Base-by-base conservation (phyloP, 2,329 filamentous ascomycete genomes). In the Ploettnerulaceae sp. region DNA sequence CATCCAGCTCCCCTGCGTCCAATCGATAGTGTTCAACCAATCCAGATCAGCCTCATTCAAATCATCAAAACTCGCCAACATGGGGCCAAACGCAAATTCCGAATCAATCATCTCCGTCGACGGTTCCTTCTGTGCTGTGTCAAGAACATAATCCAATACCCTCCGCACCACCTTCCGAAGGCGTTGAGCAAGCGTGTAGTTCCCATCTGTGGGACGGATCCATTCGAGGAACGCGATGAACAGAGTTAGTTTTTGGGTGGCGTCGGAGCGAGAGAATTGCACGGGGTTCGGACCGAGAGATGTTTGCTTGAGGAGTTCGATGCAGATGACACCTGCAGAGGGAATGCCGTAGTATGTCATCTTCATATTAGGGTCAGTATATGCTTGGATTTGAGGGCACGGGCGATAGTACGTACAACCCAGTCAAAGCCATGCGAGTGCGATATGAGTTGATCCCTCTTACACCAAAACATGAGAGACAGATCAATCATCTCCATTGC, bases 221-320 rank as follows among this genome's bases (percentile, higher is more conserved):
- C 61, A 64, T 41, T 62, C 58, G 7, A 62, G 40, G 36, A 61
- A 64, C 2, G 55, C 59, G 7, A 57, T 57, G 38, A 63, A 62
- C 6, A 63, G 43, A 1, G 58, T 62, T 15, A 62, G 32, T 47
- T 58, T 60, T 39, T 62, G 59, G 24, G 62, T 58, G 4, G 56
- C 55, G 8, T 57, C 52, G 6, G 57, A 58, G 15, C 57, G 58
- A 7, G 59, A 53, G 41, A 60, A 57, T n/a, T 39, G 22, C 4
- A 55, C 36, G 5, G 37, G 31, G 28, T 38, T 53, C 25, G 54
- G 52, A 7, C 39, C 26, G 3, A 34, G 36, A 20, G 48, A 31
- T 17, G 42, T 48, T n/a, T n/a, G n/a, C 37, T 58, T 60, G 3
- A 63, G 55, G 7, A 62, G 53, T 33, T 63, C 57, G 9, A 63